Evolutionary conservation across 2,329 filamentous ascomycete genomes (phyloP).

Genomic region (Botryotinia calthae): DNA sequence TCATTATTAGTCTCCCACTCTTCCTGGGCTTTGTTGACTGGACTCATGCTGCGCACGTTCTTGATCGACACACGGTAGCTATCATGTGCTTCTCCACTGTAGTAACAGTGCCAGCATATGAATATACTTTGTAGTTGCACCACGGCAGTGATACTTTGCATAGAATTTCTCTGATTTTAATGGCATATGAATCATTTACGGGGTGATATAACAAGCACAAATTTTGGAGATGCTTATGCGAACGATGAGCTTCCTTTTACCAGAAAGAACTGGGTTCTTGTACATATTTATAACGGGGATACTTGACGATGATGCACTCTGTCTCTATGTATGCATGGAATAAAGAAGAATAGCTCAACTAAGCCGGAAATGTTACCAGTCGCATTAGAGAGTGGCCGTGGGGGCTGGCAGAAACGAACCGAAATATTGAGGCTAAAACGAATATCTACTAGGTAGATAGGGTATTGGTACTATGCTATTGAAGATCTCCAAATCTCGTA

Average conservation of each 20-base stretch:
- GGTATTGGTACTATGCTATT: not conserved
- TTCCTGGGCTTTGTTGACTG: not conserved
- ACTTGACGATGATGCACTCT: not conserved
- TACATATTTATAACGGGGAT: not conserved
- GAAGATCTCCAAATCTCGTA: not conserved
- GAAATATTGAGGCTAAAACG: not conserved
- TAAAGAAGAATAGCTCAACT: not conserved
- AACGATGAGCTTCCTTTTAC: not conserved
- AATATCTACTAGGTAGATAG: not conserved
- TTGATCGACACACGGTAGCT: constrained; percentile 9
- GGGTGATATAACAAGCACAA: not conserved
- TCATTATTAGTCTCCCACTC: not conserved
- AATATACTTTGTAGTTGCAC: not conserved
- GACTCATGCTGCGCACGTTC: constrained; percentile 7
- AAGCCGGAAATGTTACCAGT: not conserved
- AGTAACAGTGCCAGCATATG: not conserved
- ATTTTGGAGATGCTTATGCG: not conserved
- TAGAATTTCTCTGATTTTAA: not conserved
- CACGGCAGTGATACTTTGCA: not conserved
- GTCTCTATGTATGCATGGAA: not conserved
- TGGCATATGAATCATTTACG: not conserved
- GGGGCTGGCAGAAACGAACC: not conserved
- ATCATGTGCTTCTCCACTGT: constrained; percentile 1
- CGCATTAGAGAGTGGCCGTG: not conserved
- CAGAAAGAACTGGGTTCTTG: not conserved